phyloP scores from a whole-genome alignment of 805 yeast genomes.

The Wickerhamiella galacta region DNA sequence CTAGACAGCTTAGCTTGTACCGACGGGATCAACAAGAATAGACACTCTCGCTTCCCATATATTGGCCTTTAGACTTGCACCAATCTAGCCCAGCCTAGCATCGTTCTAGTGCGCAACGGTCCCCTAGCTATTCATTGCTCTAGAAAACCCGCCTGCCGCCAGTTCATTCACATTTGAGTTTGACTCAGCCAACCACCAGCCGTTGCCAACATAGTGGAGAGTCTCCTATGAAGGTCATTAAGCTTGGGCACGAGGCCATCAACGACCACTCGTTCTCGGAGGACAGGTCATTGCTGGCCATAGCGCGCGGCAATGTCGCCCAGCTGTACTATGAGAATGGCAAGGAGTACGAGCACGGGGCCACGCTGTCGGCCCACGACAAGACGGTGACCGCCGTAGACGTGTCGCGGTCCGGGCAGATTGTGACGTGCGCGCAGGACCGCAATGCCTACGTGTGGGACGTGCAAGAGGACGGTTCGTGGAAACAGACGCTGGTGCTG shows the following conservation, averaged over 20 bases:
- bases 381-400: constrained; percentile 91
- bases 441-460: constrained; percentile 97
- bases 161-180: no score
- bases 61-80: no score
- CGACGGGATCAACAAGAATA: no score
- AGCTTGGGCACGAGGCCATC: constrained; percentile 69
- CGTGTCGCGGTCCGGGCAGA: constrained; percentile 61
- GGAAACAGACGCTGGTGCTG: constrained; percentile 81
- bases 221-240: constrained; percentile 25
- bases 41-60: no score
- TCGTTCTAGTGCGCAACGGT: no score
- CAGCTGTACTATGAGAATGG: constrained; percentile 50
- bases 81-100: no score
- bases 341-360: constrained; percentile 39
- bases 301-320: constrained; percentile 62
- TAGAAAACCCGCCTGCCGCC: no score
- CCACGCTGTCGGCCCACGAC: constrained; percentile 54
- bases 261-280: constrained; percentile 80
- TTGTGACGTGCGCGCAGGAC: constrained; percentile 95
- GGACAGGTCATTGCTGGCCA: constrained; percentile 51
- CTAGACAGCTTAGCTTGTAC: no score
- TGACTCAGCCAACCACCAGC: no score
- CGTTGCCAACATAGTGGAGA: constrained; percentile 9
- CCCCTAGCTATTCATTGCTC: no score
- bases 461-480: constrained; percentile 40